phyloP scores from a whole-genome alignment of 441 rosid genomes.

The Eugenia klotzschiana region DNA sequence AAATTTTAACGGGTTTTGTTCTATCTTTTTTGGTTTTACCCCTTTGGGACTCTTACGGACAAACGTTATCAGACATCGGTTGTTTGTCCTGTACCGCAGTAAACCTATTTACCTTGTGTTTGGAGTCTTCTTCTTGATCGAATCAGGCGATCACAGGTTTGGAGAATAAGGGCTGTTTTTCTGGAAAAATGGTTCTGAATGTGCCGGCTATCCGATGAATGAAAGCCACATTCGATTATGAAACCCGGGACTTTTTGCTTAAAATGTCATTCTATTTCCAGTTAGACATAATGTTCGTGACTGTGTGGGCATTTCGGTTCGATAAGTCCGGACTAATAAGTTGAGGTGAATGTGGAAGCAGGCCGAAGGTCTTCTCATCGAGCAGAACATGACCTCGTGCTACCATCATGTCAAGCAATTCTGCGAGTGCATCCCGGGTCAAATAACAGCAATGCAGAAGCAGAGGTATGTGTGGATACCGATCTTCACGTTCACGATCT shows the following conservation, averaged over 20 bases:
- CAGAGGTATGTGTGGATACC: slow-evolving; percentile 23
- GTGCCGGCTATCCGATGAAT: neutral
- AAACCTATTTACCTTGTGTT: neutral
- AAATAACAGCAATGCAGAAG: slow-evolving; percentile 42
- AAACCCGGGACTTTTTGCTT: neutral
- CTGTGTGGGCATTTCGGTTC: neutral
- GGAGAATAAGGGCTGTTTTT: neutral
- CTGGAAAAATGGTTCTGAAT: neutral
- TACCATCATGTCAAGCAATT: slow-evolving; percentile 42
- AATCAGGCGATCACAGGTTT: neutral
- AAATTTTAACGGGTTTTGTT: neutral
- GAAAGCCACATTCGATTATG: neutral
- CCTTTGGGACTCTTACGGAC: neutral
- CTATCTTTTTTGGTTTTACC: neutral
- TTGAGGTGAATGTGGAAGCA: slow-evolving; percentile 10
- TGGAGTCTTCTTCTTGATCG: neutral
- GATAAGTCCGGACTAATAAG: neutral
- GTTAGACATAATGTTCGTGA: neutral
- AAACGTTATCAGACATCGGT: neutral
- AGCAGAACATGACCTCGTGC: slow-evolving; percentile 38
- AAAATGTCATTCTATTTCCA: neutral
- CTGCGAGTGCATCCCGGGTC: slow-evolving; percentile 22
- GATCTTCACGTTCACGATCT: neutral
- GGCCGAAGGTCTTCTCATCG: slow-evolving; percentile 65
- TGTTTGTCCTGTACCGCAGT: neutral